Conservation (phyloP, 352 stramenopile genomes). For the Blastocystis sp. region DNA sequence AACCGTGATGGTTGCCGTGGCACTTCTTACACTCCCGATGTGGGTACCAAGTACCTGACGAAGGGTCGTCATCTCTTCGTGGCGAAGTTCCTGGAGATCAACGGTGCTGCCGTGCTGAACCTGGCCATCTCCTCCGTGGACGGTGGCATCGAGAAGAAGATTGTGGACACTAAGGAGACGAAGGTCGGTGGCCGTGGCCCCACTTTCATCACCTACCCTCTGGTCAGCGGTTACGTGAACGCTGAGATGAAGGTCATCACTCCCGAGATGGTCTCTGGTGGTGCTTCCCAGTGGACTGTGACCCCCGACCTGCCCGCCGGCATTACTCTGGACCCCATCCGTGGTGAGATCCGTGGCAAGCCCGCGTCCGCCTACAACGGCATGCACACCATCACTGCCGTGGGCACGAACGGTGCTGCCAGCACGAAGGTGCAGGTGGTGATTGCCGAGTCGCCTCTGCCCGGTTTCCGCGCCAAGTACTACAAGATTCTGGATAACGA, state of each 20-base stretch:
- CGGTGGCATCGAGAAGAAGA: slow-evolving; percentile 1
- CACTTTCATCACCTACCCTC: slow-evolving; percentile 62
- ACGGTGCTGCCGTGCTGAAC: slow-evolving; percentile 37
- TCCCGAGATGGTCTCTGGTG: slow-evolving; percentile 42
- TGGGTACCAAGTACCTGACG: slow-evolving; percentile 2
- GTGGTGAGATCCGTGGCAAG: slow-evolving; percentile 58
- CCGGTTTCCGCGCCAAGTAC: slow-evolving; percentile 28
- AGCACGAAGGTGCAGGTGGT: slow-evolving; percentile 43
- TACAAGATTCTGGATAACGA: slow-evolving; percentile 39
- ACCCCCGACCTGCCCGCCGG: slow-evolving; percentile 49
- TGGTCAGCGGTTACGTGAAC: slow-evolving; percentile 48
- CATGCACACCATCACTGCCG: slow-evolving; percentile 47
- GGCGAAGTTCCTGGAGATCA: slow-evolving; percentile 65
- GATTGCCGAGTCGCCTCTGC: slow-evolving; percentile 1
- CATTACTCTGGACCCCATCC: slow-evolving; percentile 35
- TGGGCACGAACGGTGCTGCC: slow-evolving; percentile 36
- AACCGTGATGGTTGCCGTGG: slow-evolving; percentile 70
- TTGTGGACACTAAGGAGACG: slow-evolving; percentile 28
- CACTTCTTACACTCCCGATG: neutral
- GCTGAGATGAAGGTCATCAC: slow-evolving; percentile 46
- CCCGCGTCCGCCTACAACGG: slow-evolving; percentile 25
- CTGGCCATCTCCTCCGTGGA: neutral
- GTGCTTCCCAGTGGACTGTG: slow-evolving; percentile 48
- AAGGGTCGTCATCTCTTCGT: slow-evolving; percentile 56
- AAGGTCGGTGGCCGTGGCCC: slow-evolving; percentile 53